phyloP scores from a whole-genome alignment of 129 eudicot genomes.

The Mikania micrantha region DNA sequence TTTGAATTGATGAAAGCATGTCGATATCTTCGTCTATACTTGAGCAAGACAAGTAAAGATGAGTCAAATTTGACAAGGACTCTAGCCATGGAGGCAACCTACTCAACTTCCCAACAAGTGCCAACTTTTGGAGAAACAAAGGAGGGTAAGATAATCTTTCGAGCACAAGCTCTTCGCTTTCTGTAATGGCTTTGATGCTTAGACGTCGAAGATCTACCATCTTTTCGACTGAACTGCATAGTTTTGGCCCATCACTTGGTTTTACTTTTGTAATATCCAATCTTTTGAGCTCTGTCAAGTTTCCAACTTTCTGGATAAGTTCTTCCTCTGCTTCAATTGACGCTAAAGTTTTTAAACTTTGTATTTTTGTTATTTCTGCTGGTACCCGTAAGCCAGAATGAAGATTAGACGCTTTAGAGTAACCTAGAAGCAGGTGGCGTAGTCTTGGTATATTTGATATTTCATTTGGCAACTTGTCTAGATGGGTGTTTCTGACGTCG shows the following conservation, averaged over 20 bases:
- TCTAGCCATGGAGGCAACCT: constrained; percentile 47
- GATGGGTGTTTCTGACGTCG: constrained; percentile 43
- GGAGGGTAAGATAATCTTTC: constrained; percentile 38
- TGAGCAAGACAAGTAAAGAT: constrained; percentile 41
- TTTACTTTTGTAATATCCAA: constrained; percentile 41
- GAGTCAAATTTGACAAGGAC: constrained; percentile 36
- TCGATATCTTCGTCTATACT: constrained; percentile 25
- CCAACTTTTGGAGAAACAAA: constrained; percentile 45
- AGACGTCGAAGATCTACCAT: constrained; percentile 38
- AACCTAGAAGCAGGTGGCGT: constrained; percentile 47
- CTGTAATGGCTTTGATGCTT: constrained; percentile 28
- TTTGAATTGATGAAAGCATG: constrained; percentile 26
- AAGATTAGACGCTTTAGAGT: constrained; percentile 6
- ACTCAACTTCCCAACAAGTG: constrained; percentile 36
- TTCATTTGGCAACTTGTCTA: constrained; percentile 41
- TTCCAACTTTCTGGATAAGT: constrained; percentile 33
- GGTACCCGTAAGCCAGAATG: constrained; percentile 33
- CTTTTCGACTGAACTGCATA: constrained; percentile 42
- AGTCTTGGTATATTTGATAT: constrained; percentile 39
- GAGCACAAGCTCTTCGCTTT: constrained; percentile 33
- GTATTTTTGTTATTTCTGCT: constrained; percentile 32
- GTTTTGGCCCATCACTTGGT: constrained; percentile 22
- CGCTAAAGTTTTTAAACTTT: constrained; percentile 42
- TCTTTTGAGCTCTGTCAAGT: constrained; percentile 45
- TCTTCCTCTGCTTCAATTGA: constrained; percentile 41